These are phyloP conservation scores for Rhizopogon vulgaris DNA, from an alignment of 768 basidiomycete species.

Conservation along the genomic window DNA sequence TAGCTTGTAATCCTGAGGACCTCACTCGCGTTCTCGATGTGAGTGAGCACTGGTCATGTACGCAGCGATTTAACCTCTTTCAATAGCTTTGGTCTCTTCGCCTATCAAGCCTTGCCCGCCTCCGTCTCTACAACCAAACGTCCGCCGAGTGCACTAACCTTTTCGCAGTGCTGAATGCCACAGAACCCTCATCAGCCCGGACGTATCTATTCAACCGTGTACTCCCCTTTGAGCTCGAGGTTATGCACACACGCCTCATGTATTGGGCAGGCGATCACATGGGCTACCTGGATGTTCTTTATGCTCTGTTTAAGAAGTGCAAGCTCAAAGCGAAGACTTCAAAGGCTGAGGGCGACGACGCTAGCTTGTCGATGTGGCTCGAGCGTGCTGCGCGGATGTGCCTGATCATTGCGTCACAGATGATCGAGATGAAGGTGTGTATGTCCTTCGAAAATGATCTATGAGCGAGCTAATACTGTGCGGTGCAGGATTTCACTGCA, in stretches of 20 bases:
- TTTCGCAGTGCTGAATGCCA: conserved; percentile 59
- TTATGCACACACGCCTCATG: conserved; percentile 67
- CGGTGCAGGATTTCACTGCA: conserved; percentile 56
- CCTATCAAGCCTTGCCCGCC: conserved; percentile 68
- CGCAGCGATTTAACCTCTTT: background rate
- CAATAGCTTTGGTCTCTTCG: conserved; percentile 79
- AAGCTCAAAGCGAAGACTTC: conserved; percentile 21
- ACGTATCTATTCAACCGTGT: conserved; percentile 43
- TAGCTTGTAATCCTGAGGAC: conserved; percentile 65
- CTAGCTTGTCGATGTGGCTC: conserved; percentile 66
- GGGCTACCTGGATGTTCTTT: conserved; percentile 73
- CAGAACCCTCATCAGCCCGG: conserved; percentile 47
- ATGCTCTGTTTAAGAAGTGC: conserved; percentile 56
- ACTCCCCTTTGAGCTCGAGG: conserved; percentile 47
- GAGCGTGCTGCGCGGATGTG: conserved; percentile 73
- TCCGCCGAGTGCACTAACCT: conserved; percentile 79
- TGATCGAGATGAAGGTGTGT: conserved; percentile 78
- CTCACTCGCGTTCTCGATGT: conserved; percentile 60
- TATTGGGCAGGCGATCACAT: conserved; percentile 82
- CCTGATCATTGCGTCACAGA: conserved; percentile 73
- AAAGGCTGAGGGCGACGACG: conserved; percentile 4
- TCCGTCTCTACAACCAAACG: conserved; percentile 84
- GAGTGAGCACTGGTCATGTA: conserved; percentile 22
- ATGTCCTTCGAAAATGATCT: background rate
- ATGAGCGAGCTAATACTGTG: background rate